Percentiles rank a stretch among this genome's conserved stretches.
Conservation (phyloP, 2,329 filamentous ascomycete species). For the Nothopassalora personata region DNA sequence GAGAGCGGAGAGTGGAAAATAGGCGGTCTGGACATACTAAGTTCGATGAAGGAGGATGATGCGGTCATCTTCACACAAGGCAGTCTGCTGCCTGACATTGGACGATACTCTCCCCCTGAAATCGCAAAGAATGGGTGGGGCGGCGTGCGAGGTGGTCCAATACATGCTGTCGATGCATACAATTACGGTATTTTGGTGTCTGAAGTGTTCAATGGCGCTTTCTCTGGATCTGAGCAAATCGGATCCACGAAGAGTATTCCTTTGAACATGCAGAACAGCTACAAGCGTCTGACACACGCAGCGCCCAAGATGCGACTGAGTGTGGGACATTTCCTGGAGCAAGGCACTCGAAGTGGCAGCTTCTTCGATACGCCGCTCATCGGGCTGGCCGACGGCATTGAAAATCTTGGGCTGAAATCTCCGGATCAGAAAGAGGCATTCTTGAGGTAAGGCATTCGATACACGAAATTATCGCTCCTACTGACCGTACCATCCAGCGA, state of each 20-base stretch:
- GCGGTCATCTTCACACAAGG: slow-evolving; percentile 89
- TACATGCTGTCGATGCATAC: slow-evolving; percentile 80
- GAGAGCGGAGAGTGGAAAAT: slow-evolving; percentile 98
- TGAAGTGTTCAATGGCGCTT: slow-evolving; percentile 87
- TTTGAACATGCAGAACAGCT: slow-evolving; percentile 80
- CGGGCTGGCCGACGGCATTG: slow-evolving; percentile 84
- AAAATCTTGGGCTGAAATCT: slow-evolving; percentile 83
- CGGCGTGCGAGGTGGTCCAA: slow-evolving; percentile 73
- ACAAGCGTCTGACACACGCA: slow-evolving; percentile 80
- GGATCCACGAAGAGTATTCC: slow-evolving; percentile 83
- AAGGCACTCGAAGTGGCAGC: slow-evolving; percentile 71
- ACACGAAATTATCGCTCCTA: neutral
- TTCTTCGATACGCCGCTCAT: slow-evolving; percentile 95
- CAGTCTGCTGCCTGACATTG: slow-evolving; percentile 77
- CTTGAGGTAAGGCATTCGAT: slow-evolving; percentile 51
- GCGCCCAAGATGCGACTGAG: slow-evolving; percentile 86
- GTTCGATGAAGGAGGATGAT: slow-evolving; percentile 93
- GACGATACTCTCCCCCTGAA: slow-evolving; percentile 81
- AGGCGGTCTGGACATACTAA: slow-evolving; percentile 86
- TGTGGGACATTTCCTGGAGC: slow-evolving; percentile 80
- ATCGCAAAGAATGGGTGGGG: slow-evolving; percentile 87
- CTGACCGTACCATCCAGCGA: slow-evolving; percentile 47
- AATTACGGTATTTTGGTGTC: slow-evolving; percentile 78
- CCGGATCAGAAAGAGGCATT: slow-evolving; percentile 81
- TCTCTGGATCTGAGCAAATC: slow-evolving; percentile 69